phyloP scores from a whole-genome alignment of 129 eudicot genomes.

The Saussurea involucrata region DNA sequence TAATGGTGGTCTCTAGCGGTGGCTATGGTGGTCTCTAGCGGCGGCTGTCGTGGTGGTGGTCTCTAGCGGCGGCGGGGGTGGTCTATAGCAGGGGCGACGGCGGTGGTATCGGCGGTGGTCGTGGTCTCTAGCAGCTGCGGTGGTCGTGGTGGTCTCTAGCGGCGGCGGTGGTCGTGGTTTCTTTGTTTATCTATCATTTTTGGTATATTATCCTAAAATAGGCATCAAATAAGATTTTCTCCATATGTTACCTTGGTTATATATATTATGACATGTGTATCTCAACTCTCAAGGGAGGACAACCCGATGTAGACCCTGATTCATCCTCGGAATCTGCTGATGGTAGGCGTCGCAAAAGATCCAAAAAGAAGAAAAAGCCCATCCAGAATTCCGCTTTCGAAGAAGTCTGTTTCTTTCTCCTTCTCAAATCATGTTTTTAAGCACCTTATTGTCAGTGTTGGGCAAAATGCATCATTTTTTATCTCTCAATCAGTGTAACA shows the following conservation, averaged over 20 bases:
- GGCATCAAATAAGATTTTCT: not conserved
- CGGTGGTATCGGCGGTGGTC: too few species aligned
- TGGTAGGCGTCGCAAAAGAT: conserved; percentile 14
- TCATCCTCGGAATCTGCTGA: conserved; percentile 15
- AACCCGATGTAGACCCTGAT: conserved; percentile 19
- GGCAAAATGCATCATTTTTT: not conserved
- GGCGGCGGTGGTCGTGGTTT: too few species aligned
- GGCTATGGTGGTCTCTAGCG: too few species aligned
- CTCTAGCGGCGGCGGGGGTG: too few species aligned
- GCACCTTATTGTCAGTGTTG: not conserved
- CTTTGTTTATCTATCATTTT: not conserved
- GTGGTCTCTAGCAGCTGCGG: too few species aligned
- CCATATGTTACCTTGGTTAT: conserved; percentile 8
- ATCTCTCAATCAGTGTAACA: not conserved
- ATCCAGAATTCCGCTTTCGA: not conserved
- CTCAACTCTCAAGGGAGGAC: conserved; percentile 6
- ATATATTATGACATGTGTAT: conserved; percentile 18
- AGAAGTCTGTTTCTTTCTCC: conserved; percentile 35
- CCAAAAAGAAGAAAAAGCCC: conserved; percentile 25
- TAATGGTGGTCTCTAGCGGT: too few species aligned
- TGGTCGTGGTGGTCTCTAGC: too few species aligned
- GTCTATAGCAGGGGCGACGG: too few species aligned
- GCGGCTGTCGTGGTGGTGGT: too few species aligned
- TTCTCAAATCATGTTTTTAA: conserved; percentile 5
- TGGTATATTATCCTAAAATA: too few species aligned